Evolutionary conservation across 1,284 basidiomycete genomes (phyloP), one percentile per base, ranked within the genome.

Genomic region (Melanopsichium pennsylvanicum): DNA sequence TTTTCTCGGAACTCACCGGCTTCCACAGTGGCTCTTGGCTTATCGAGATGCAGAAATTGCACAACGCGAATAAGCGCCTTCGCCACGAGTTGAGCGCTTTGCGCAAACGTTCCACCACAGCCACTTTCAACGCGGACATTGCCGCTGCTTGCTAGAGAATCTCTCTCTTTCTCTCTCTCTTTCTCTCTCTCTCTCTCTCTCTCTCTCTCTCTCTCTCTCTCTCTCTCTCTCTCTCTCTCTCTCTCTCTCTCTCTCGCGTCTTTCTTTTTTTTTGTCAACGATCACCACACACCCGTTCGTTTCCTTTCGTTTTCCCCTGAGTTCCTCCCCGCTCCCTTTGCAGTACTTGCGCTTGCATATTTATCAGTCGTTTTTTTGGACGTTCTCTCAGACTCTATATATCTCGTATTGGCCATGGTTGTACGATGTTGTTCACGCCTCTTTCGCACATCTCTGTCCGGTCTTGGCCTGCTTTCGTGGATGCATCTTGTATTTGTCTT

Each of bases 31-130:
- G 67, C 5, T 48, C 42, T 2, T 70, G 67, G 67, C 46, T 63
- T 39, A 63, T 70, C 27, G 67, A 70, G 39, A 70, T 70, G 67
- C 67, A 70, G 26, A 56, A 50, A 19, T 42, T 70, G 13, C 67
- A 70, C 27, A 56, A 70, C 19, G 57, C 67, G 16, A 70, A 70
- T n/a, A 31, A 52, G 9, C 36, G 45, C 2, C 34, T 70, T 0
- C 45, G 60, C 5, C 51, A 64, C 26, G 67, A 70, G 37, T 34
- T 70, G 15, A 29, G 19, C 1, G 60, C 67, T 11, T 41, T 70
- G 23, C 13, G 32, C 5, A 47, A 45, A 25, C 23, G 56, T 4
- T 52, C 60, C 1, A 13, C 13, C 3, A 27, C 13, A 13, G 25
- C 37, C 6, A 23, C 44, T n/a, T n/a, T 31, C 1, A 23, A 26